Evolutionary conservation across 257 asterid species (phyloP).

Genomic region (Plantago elongata): DNA sequence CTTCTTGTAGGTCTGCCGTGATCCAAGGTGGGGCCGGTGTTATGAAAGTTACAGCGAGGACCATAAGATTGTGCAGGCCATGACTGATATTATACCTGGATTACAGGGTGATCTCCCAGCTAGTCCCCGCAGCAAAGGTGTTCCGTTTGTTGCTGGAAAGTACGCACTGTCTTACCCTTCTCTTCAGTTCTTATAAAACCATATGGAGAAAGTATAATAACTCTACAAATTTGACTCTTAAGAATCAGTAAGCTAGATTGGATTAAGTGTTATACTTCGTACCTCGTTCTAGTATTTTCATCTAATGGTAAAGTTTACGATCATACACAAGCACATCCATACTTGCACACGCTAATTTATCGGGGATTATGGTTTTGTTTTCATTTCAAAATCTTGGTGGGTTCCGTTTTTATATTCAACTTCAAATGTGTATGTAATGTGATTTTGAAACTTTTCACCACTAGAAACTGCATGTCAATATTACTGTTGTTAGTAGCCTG

Average conservation of each 20-base stretch:
- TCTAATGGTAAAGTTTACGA: too few relatives aligned
- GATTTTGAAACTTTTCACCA: too few relatives aligned
- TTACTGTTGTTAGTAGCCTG: not conserved
- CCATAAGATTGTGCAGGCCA: slow-evolving; percentile 56
- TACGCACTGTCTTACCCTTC: slow-evolving; percentile 23
- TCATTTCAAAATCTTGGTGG: too few relatives aligned
- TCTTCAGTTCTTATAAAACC: not conserved
- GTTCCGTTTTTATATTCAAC: too few relatives aligned
- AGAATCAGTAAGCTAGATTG: not conserved
- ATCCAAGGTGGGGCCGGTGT: slow-evolving; percentile 97
- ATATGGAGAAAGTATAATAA: not conserved
- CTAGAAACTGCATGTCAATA: not conserved
- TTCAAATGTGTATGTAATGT: too few relatives aligned
- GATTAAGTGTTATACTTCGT: too few relatives aligned
- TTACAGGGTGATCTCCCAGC: slow-evolving; percentile 82
- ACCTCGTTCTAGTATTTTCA: too few relatives aligned
- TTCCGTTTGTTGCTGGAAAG: slow-evolving; percentile 74
- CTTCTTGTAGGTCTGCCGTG: slow-evolving; percentile 66
- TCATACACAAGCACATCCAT: too few relatives aligned
- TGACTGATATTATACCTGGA: slow-evolving; percentile 91
- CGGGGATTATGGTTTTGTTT: too few relatives aligned
- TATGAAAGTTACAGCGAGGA: slow-evolving; percentile 93
- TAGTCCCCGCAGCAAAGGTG: slow-evolving; percentile 36
- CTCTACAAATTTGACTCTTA: not conserved
- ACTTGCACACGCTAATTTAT: too few relatives aligned